Evolutionary conservation across 129 eudicot species (phyloP).

Genomic region (Helianthus tuberosus): DNA sequence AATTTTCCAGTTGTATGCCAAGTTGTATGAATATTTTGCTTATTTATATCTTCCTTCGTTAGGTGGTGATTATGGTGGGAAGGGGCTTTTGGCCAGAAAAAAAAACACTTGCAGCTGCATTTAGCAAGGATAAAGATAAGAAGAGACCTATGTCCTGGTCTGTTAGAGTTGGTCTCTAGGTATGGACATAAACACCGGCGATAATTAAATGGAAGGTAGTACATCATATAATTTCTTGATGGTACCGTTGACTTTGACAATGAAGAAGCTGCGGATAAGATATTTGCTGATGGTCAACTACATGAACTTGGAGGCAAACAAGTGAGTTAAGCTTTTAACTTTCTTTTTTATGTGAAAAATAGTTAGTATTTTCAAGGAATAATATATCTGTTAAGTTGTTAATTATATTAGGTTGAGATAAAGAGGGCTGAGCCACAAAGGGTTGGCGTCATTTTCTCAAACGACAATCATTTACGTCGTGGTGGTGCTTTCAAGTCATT

Average conservation of each 20-base stretch:
- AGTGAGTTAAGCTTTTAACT: conserved; percentile 39
- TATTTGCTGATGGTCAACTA: conserved; percentile 69
- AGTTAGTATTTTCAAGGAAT: background rate
- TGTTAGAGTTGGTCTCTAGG: too few relatives aligned
- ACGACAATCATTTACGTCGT: conserved; percentile 52
- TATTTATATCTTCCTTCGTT: too few relatives aligned
- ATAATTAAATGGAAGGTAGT: conserved; percentile 78
- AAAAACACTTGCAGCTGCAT: too few relatives aligned
- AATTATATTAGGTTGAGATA: conserved; percentile 66
- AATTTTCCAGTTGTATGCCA: too few relatives aligned
- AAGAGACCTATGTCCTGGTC: too few relatives aligned
- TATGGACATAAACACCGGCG: too few relatives aligned
- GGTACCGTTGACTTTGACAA: conserved; percentile 60
- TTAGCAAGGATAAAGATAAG: too few relatives aligned
- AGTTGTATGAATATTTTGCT: too few relatives aligned
- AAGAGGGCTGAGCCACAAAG: too few relatives aligned
- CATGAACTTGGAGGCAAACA: conserved; percentile 92
- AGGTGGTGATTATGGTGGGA: too few relatives aligned
- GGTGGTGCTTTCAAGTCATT: conserved; percentile 61
- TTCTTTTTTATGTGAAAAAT: background rate
- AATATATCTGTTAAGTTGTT: conserved; percentile 16
- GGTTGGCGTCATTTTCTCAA: conserved; percentile 55
- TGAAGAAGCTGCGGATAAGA: conserved; percentile 83
- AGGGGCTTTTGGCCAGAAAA: too few relatives aligned
- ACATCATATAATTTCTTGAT: background rate